Conservation (phyloP, 2,329 filamentous ascomycete species). For the Alternaria atra region DNA sequence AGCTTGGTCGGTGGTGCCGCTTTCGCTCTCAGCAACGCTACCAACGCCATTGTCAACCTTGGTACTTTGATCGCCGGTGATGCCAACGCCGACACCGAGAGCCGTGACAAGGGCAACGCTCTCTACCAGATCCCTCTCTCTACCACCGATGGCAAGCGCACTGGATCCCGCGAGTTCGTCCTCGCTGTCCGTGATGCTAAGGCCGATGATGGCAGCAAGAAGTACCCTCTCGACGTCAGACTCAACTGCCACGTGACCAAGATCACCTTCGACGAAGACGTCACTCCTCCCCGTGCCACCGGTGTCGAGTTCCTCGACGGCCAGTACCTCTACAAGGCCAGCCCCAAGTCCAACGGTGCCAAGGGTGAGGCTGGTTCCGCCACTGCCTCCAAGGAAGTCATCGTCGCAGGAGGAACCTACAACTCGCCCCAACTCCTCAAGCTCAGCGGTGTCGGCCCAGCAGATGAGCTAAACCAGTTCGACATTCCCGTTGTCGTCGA, state of each 20-base stretch:
- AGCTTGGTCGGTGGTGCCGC: slow-evolving; percentile 62
- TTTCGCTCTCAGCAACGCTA: slow-evolving; percentile 59
- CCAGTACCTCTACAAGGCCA: slow-evolving; percentile 54
- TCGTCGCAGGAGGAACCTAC: slow-evolving; percentile 61
- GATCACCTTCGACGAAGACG: slow-evolving; percentile 71
- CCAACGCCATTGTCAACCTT: slow-evolving; percentile 45
- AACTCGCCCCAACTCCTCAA: slow-evolving; percentile 72
- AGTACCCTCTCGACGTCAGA: slow-evolving; percentile 65
- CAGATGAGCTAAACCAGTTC: slow-evolving; percentile 61
- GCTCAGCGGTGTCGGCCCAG: slow-evolving; percentile 69
- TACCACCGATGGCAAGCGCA: slow-evolving; percentile 60
- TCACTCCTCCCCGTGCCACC: slow-evolving; percentile 60
- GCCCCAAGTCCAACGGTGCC: slow-evolving; percentile 44
- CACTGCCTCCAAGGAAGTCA: slow-evolving; percentile 44
- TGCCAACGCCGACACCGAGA: slow-evolving; percentile 58
- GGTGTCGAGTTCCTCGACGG: slow-evolving; percentile 57
- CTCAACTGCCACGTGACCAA: slow-evolving; percentile 72
- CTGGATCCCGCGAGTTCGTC: slow-evolving; percentile 66
- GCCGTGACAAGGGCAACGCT: slow-evolving; percentile 57
- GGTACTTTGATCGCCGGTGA: slow-evolving; percentile 57
- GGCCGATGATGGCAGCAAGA: slow-evolving; percentile 60
- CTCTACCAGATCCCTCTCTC: slow-evolving; percentile 68
- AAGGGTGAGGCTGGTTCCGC: slow-evolving; percentile 51
- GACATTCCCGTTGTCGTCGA: slow-evolving; percentile 65
- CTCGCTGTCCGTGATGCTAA: slow-evolving; percentile 60